Conservation (phyloP, 2,329 filamentous ascomycete species). For the Colletotrichum tofieldiae region DNA sequence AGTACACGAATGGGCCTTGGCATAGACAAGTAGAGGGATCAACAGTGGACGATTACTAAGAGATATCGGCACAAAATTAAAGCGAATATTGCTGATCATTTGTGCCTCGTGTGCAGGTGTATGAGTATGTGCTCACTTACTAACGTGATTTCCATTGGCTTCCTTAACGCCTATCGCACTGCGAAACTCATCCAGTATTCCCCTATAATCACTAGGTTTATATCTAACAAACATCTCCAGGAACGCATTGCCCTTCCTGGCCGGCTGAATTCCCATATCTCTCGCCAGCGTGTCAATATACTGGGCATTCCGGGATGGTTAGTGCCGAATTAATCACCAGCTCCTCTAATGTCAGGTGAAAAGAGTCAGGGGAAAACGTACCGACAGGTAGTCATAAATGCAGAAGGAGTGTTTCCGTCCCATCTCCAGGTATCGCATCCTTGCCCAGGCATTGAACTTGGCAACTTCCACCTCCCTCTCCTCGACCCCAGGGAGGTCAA, state of each 20-base stretch:
- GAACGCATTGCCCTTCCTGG: constrained; percentile 31
- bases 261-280: constrained; percentile 43
- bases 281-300: constrained; percentile 44
- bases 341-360: not conserved
- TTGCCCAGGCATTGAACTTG: constrained; percentile 52
- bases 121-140: too few species aligned
- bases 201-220: not conserved
- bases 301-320: constrained; percentile 23
- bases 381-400: constrained; percentile 52
- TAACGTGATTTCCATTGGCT: too few species aligned
- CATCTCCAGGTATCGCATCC: constrained; percentile 51
- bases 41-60: too few species aligned
- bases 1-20: too few species aligned
- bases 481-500: constrained; percentile 46
- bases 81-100: too few species aligned
- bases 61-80: too few species aligned
- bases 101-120: too few species aligned
- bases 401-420: constrained; percentile 51
- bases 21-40: too few species aligned
- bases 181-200: not conserved
- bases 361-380: constrained; percentile 42
- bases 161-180: too few species aligned
- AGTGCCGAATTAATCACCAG: not conserved
- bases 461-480: constrained; percentile 52
- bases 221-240: not conserved